Conservation (phyloP, 192 early-diverging fungal species). For the Coemansia reversa region DNA sequence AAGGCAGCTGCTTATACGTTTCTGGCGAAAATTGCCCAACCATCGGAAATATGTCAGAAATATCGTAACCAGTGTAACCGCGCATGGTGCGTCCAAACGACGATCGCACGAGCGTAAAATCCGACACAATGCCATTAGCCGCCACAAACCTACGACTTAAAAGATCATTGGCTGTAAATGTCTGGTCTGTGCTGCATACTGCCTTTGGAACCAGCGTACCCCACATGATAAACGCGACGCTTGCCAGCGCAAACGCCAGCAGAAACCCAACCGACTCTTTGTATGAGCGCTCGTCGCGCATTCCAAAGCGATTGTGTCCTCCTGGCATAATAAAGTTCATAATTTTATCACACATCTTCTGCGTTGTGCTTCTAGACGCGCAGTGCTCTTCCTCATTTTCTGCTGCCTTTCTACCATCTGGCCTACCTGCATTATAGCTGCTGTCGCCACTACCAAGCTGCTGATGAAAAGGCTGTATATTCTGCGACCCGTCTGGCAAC, state of each 20-base stretch:
- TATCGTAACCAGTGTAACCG: conserved; percentile 48
- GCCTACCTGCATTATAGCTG: not conserved
- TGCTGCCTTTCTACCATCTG: not conserved
- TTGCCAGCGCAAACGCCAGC: conserved; percentile 46
- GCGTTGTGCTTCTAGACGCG: conserved; percentile 1
- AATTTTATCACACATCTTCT: conserved; percentile 16
- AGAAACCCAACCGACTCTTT: conserved; percentile 42
- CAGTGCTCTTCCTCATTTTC: not conserved
- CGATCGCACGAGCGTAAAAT: conserved; percentile 39
- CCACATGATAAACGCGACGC: conserved; percentile 53
- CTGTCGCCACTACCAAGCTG: conserved; percentile 7
- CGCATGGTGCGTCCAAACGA: conserved; percentile 40
- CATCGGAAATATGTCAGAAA: conserved; percentile 42
- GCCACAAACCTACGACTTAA: conserved; percentile 32
- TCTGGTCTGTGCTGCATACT: conserved; percentile 49
- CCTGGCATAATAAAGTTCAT: conserved; percentile 42
- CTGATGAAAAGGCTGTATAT: not conserved
- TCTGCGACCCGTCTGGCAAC: no score
- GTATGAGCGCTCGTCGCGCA: conserved; percentile 28
- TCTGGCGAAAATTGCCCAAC: conserved; percentile 30
- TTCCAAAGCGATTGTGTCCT: conserved; percentile 50
- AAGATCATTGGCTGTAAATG: conserved; percentile 37
- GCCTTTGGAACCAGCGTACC: conserved; percentile 49
- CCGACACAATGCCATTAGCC: conserved; percentile 51
- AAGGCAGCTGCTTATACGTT: conserved; percentile 5